Percentiles rank a stretch among this genome's conserved stretches.
Evolutionary conservation across 352 stramenopile species (phyloP).

Genomic region (Phytophthora lateralis): DNA sequence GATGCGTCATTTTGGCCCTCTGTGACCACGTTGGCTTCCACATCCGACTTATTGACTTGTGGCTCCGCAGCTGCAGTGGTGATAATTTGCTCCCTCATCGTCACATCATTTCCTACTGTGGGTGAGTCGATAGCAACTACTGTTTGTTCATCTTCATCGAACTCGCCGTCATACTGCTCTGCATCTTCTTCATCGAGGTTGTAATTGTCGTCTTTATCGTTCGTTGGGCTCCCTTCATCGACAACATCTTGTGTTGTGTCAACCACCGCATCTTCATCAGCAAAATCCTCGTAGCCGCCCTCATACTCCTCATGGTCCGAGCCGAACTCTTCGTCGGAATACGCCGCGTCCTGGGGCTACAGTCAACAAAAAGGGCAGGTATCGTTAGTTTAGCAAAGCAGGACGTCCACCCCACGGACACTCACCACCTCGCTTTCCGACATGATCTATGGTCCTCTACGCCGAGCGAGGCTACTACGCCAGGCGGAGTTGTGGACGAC

Average conservation of each 20-base stretch:
- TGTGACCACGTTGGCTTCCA: neutral
- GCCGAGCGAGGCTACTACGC: neutral
- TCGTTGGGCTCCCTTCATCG: neutral
- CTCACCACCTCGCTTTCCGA: conserved; percentile 18
- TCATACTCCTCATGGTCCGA: conserved; percentile 27
- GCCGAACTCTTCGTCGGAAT: conserved; percentile 63
- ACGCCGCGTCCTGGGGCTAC: conserved; percentile 30
- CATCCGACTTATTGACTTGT: conserved; percentile 1
- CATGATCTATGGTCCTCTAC: conserved; percentile 2
- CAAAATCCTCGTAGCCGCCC: conserved; percentile 31
- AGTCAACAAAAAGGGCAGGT: neutral
- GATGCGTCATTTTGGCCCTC: neutral
- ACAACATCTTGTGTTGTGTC: neutral
- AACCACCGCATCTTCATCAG: conserved; percentile 17
- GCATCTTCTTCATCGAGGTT: conserved; percentile 26
- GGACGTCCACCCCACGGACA: neutral
- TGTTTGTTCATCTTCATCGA: conserved; percentile 13
- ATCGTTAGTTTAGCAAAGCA: neutral
- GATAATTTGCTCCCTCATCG: conserved; percentile 7
- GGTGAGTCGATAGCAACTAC: neutral
- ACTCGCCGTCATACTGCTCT: conserved; percentile 28
- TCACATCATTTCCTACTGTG: neutral
- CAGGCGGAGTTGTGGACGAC: neutral
- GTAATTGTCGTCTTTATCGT: conserved; percentile 21
- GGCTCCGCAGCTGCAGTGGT: neutral